Evolutionary conservation across 2,329 filamentous ascomycete species (phyloP).

Genomic region (Colletotrichum sp.): DNA sequence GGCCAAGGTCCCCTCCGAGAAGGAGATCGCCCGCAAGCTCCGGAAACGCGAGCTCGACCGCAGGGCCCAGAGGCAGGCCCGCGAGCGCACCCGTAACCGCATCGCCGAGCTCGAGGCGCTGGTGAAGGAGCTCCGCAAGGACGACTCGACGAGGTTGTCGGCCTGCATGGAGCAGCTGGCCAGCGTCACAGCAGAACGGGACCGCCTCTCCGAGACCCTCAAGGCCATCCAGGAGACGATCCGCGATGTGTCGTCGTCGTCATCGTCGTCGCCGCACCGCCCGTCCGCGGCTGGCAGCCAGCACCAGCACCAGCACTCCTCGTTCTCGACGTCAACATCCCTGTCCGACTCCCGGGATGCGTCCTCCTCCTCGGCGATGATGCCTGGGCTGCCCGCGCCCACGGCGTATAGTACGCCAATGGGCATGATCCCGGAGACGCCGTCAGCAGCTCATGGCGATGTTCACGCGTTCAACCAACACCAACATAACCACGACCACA

Average conservation of each 20-base stretch:
- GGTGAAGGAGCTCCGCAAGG: conserved; percentile 28
- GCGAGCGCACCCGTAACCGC: conserved; percentile 34
- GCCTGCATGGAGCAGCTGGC: conserved; percentile 29
- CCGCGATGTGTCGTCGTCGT: not conserved
- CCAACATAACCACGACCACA: not conserved
- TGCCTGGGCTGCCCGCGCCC: not conserved
- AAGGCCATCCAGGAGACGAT: conserved; percentile 22
- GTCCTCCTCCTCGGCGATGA: not conserved
- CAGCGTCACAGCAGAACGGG: conserved; percentile 28
- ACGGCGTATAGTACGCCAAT: not conserved
- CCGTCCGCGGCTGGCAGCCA: not conserved
- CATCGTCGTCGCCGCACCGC: not conserved
- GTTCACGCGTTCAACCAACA: not conserved
- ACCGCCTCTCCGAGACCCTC: conserved; percentile 14
- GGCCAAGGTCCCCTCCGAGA: conserved; percentile 11
- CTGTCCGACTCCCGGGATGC: not conserved
- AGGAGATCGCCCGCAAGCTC: conserved; percentile 23
- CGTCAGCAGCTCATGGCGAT: not conserved
- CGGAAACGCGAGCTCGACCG: conserved; percentile 37
- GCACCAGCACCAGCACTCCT: not conserved
- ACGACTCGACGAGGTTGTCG: conserved; percentile 28
- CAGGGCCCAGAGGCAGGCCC: conserved; percentile 33
- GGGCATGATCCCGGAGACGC: not conserved
- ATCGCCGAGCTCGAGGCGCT: conserved; percentile 33
- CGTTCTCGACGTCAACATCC: not conserved